phyloP scores from a whole-genome alignment of 352 stramenopile species.

The Globisporangium polare region DNA sequence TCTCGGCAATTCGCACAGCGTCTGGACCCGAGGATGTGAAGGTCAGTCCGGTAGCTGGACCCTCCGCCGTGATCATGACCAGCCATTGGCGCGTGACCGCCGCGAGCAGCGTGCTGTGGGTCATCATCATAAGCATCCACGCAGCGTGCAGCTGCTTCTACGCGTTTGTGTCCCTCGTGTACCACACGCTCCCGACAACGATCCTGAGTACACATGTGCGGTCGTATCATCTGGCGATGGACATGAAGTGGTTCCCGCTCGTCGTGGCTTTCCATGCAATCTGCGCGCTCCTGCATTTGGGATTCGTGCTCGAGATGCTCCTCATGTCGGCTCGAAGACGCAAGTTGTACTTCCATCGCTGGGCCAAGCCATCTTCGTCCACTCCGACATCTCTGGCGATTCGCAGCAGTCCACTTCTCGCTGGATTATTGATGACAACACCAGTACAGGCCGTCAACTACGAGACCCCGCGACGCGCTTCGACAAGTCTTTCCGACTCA shows the following conservation, averaged over 20 bases:
- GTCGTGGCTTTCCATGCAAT: not conserved
- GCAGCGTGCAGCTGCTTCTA: not conserved
- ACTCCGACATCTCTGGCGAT: not conserved
- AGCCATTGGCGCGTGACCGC: not conserved
- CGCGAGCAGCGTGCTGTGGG: not conserved
- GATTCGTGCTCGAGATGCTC: slow-evolving; percentile 4
- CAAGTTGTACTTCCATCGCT: slow-evolving; percentile 1
- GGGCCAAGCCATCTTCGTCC: not conserved
- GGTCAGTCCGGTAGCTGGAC: not conserved
- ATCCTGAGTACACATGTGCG: not conserved
- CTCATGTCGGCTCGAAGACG: not conserved
- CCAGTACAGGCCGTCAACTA: not conserved
- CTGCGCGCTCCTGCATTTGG: not conserved
- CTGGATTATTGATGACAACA: too few species aligned
- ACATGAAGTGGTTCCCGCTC: not conserved
- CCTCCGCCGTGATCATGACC: not conserved
- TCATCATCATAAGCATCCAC: not conserved
- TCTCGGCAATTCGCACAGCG: not conserved
- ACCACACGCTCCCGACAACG: not conserved
- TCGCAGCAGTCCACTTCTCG: not conserved
- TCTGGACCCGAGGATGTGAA: not conserved
- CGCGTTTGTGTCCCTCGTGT: not conserved
- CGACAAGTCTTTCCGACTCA: not conserved
- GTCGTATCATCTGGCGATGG: not conserved
- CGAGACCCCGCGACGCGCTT: not conserved